phyloP scores from a whole-genome alignment of 164 flowering plant species.

The Euptelea pleiosperma region DNA sequence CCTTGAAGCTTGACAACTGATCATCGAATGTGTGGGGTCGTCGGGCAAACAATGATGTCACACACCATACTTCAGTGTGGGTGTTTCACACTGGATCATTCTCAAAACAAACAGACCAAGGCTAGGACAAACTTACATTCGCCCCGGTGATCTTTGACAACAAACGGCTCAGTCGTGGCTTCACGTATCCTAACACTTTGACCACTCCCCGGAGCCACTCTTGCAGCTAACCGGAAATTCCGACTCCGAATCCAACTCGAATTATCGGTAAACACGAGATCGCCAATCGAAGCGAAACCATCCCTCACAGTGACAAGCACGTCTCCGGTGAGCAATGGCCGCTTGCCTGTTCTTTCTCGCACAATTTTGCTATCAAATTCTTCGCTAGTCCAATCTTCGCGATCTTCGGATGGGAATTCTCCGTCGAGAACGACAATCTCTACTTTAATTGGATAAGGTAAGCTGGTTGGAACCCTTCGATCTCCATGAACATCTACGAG shows the following conservation, averaged over 20 bases:
- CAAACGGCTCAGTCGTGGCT: conserved; percentile 56
- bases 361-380: conserved; percentile 47
- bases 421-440: conserved; percentile 64
- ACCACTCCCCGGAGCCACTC: conserved; percentile 31
- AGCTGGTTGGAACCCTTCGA: conserved; percentile 11
- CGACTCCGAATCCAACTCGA: conserved; percentile 78
- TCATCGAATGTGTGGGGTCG: too few relatives aligned
- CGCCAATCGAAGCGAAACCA: conserved; percentile 37
- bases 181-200: conserved; percentile 43
- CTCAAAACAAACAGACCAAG: background rate
- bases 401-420: conserved; percentile 39
- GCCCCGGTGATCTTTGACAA: conserved; percentile 69
- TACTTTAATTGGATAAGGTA: conserved; percentile 36
- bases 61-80: too few relatives aligned
- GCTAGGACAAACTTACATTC: conserved; percentile 34
- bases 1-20: conserved; percentile 3
- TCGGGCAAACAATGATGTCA: too few relatives aligned
- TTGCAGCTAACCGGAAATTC: conserved; percentile 56
- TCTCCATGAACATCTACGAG: conserved; percentile 30
- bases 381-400: conserved; percentile 40
- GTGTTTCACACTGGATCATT: too few relatives aligned
- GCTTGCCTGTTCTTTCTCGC: conserved; percentile 51
- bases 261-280: conserved; percentile 62
- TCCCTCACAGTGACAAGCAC: conserved; percentile 38
- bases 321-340: conserved; percentile 66